These are phyloP conservation scores for Aspergillus viridinutans DNA, from an alignment of 2,329 filamentous ascomycete species.

Conservation along the genomic window DNA sequence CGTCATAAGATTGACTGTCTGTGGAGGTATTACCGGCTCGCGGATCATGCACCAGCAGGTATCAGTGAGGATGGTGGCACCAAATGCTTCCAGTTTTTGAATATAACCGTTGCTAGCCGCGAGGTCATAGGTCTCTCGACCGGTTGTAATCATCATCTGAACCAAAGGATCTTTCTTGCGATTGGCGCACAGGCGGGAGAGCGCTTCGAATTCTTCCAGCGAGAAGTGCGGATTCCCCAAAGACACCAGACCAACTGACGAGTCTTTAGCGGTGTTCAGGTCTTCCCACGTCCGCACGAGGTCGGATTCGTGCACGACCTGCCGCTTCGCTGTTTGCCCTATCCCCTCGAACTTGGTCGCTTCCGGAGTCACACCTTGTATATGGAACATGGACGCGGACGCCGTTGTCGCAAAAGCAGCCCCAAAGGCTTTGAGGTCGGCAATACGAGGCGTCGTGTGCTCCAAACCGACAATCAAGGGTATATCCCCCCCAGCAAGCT, in stretches of 20 bases:
- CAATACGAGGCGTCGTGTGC: constrained; percentile 11
- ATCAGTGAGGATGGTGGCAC: constrained; percentile 40
- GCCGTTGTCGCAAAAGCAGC: constrained; percentile 44
- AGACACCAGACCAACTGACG: constrained; percentile 36
- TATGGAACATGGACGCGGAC: constrained; percentile 45
- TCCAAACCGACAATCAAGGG: constrained; percentile 37
- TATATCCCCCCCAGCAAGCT: constrained; percentile 26
- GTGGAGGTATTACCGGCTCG: constrained; percentile 35
- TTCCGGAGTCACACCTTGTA: constrained; percentile 40
- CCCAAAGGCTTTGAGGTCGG: constrained; percentile 43
- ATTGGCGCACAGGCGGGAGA: constrained; percentile 27
- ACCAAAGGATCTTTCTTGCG: constrained; percentile 17
- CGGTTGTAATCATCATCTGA: constrained; percentile 19
- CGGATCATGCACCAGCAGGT: constrained; percentile 48
- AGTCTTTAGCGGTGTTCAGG: constrained; percentile 16
- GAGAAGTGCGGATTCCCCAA: constrained; percentile 47
- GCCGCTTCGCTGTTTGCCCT: background rate
- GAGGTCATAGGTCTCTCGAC: constrained; percentile 12
- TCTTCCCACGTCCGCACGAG: constrained; percentile 8
- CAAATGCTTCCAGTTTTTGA: constrained; percentile 32
- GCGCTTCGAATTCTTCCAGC: constrained; percentile 30
- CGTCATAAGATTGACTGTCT: constrained; percentile 36
- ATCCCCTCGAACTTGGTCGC: constrained; percentile 15
- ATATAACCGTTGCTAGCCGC: constrained; percentile 28
- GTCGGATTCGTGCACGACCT: constrained; percentile 1